A percentile compares a stretch with the other conserved stretches of the same genome.
Conservation (phyloP, 2,329 filamentous ascomycete genomes). For the Myriangium duriaei region DNA sequence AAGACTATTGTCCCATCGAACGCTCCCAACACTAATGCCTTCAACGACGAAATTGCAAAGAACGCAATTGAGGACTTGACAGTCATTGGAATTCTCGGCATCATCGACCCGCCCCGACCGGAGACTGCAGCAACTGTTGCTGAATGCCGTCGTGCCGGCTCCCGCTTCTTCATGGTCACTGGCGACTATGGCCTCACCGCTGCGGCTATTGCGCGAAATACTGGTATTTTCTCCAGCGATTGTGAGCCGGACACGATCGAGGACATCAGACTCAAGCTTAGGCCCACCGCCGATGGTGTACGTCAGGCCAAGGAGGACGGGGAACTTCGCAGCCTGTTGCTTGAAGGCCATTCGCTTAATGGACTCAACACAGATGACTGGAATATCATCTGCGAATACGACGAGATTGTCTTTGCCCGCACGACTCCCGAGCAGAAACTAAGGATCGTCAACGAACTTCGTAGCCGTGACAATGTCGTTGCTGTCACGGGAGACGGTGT, state of each 20-base stretch:
- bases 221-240: slow-evolving; percentile 24
- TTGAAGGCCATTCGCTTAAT: slow-evolving; percentile 15
- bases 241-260: slow-evolving; percentile 23
- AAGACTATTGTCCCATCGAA: slow-evolving; percentile 22
- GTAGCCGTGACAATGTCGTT: slow-evolving; percentile 27
- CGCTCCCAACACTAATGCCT: slow-evolving; percentile 31
- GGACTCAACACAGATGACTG: slow-evolving; percentile 26
- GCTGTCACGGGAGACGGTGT: slow-evolving; percentile 32
- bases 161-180: slow-evolving; percentile 33
- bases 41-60: slow-evolving; percentile 37
- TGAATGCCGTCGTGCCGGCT: slow-evolving; percentile 25
- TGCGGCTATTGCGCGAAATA: slow-evolving; percentile 28
- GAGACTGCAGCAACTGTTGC: slow-evolving; percentile 26
- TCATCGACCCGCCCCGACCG: slow-evolving; percentile 28
- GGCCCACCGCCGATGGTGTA: slow-evolving; percentile 5
- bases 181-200: slow-evolving; percentile 31
- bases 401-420: slow-evolving; percentile 37
- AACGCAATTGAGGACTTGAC: slow-evolving; percentile 32
- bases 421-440: slow-evolving; percentile 33
- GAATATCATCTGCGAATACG: slow-evolving; percentile 37
- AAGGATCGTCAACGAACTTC: slow-evolving; percentile 30
- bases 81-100: slow-evolving; percentile 41
- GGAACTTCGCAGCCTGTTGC: slow-evolving; percentile 10
- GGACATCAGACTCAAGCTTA: slow-evolving; percentile 6
- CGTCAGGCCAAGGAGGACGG: slow-evolving; percentile 4